A percentile compares a stretch with the other conserved stretches of the same genome.
These are phyloP conservation scores for Vitis rupestris DNA, from an alignment of 164 flowering plant species.

Conservation along the genomic window DNA sequence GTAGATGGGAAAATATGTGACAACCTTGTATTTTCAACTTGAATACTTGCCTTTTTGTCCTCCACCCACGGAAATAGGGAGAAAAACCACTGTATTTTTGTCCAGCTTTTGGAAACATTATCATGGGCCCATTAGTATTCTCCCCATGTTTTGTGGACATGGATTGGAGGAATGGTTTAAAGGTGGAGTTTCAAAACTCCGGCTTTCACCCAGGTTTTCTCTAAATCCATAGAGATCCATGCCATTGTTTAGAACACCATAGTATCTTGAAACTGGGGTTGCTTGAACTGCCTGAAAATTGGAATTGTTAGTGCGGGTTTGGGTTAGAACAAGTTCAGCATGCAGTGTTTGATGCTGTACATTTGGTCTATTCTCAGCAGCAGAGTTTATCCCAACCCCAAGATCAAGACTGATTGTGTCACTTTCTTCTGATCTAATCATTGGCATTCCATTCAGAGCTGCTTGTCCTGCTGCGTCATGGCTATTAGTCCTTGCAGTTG, in stretches of 20 bases:
- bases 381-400: conserved; percentile 69
- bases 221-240: conserved; percentile 43
- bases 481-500: conserved; percentile 57
- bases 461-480: conserved; percentile 53
- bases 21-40: neutral
- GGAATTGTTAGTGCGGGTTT: conserved; percentile 20
- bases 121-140: conserved; percentile 64
- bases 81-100: conserved; percentile 9
- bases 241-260: conserved; percentile 43
- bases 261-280: conserved; percentile 28
- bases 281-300: conserved; percentile 30
- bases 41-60: neutral
- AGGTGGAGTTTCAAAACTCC: conserved; percentile 35
- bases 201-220: conserved; percentile 43
- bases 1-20: neutral
- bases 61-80: neutral
- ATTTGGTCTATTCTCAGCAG: conserved; percentile 41
- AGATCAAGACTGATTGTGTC: conserved; percentile 78
- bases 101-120: neutral
- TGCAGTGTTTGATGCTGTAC: conserved; percentile 31
- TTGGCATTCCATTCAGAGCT: conserved; percentile 29
- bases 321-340: conserved; percentile 20
- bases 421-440: conserved; percentile 40
- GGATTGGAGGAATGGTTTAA: conserved; percentile 51
- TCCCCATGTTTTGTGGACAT: conserved; percentile 58